These are phyloP conservation scores for Eremochloa ophiuroides DNA, from an alignment of 176 grass and related monocot genomes.

Conservation along the genomic window DNA sequence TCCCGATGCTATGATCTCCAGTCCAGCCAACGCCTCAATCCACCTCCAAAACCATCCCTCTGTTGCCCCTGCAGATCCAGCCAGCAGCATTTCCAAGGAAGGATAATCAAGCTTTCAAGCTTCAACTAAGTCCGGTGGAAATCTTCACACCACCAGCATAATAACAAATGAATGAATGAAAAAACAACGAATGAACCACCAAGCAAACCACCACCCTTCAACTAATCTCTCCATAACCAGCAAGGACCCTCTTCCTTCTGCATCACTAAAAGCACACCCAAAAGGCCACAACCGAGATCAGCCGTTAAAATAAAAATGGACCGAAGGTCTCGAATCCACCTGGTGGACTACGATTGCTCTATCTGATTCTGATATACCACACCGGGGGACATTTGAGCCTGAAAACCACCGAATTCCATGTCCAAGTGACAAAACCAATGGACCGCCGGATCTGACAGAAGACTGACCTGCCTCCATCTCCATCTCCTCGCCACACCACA, in stretches of 20 bases:
- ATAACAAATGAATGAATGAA: neutral
- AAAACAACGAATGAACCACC: neutral
- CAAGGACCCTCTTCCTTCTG: neutral
- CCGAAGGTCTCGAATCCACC: neutral
- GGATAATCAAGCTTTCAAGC: too few relatives aligned
- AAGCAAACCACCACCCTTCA: slow-evolving; percentile 18
- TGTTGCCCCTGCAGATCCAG: neutral
- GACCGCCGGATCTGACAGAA: neutral
- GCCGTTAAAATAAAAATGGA: neutral
- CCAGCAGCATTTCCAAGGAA: neutral
- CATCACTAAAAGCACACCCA: neutral
- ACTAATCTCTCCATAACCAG: neutral
- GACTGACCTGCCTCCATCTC: slow-evolving; percentile 39
- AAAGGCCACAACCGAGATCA: slow-evolving; percentile 4
- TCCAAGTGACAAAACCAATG: slow-evolving; percentile 21
- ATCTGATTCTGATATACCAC: neutral
- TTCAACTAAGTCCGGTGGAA: neutral
- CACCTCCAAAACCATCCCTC: neutral
- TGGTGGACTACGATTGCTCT: neutral
- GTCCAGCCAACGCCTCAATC: neutral
- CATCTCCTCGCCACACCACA: neutral
- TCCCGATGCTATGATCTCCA: neutral
- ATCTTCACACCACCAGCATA: neutral
- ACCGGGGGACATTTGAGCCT: neutral
- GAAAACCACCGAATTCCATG: slow-evolving; percentile 16